Percentiles rank a stretch among this genome's conserved stretches.
Conservation (phyloP, 805 yeast genomes). For the Groenewaldozyma tartarivorans region DNA sequence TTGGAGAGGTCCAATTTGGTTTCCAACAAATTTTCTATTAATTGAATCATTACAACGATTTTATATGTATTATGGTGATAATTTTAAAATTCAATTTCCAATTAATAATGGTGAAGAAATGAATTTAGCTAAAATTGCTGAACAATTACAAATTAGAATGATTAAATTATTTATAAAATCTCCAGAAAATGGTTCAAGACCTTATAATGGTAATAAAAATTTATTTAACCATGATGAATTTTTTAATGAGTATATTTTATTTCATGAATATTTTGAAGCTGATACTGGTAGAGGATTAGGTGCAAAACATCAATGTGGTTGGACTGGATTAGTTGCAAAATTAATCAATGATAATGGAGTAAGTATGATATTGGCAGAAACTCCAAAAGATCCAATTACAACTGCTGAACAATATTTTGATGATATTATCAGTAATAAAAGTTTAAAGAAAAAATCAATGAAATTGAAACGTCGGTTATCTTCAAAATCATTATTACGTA, state of each 20-base stretch:
- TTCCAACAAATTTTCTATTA: conserved; percentile 78
- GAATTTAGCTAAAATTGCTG: conserved; percentile 84
- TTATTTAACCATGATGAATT: conserved; percentile 48
- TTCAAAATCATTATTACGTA: conserved; percentile 8
- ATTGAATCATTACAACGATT: conserved; percentile 84
- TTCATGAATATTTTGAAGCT: conserved; percentile 85
- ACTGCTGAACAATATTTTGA: conserved; percentile 30
- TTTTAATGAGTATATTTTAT: conserved; percentile 68
- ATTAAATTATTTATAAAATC: conserved; percentile 69
- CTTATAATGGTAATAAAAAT: conserved; percentile 55
- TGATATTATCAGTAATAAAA: conserved; percentile 20
- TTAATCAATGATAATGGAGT: conserved; percentile 81
- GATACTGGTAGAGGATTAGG: conserved; percentile 93
- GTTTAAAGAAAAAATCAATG: conserved; percentile 15
- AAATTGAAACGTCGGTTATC: conserved; percentile 15
- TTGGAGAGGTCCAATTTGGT: conserved; percentile 98
- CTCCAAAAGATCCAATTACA: conserved; percentile 25
- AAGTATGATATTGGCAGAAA: conserved; percentile 44
- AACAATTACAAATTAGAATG: conserved; percentile 77
- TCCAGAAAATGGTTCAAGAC: conserved; percentile 30
- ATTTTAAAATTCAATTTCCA: conserved; percentile 79
- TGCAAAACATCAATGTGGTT: conserved; percentile 90
- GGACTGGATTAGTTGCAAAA: conserved; percentile 91
- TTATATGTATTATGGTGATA: conserved; percentile 80
- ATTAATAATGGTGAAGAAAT: conserved; percentile 66